Base-by-base conservation (phyloP, 495 filamentous ascomycete genomes). In the Aspergillus saccharolyticus region DNA sequence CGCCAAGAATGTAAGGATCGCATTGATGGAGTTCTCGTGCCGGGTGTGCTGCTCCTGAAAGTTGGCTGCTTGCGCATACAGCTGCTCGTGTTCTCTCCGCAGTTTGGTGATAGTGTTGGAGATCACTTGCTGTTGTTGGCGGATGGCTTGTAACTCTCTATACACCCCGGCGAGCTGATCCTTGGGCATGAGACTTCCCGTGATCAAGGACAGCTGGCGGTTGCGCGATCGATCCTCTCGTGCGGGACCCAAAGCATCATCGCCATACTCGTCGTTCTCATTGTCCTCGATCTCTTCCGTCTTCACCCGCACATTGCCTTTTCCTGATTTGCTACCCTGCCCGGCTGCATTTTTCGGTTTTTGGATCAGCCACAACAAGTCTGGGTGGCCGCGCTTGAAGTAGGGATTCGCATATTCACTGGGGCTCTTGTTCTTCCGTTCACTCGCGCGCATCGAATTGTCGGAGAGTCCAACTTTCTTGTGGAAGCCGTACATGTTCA, bases 401-500 rank as follows among this genome's bases (percentile, higher is more conserved):
- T 90, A 99, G 16, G 89, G 89, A 65, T 99, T 96, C 53, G 87
- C 89, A 67, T 97, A 99, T 79, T 97, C 93, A 78, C 93, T 97
- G 3, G 94, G 94, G 46, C 90, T 96, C 73, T 97, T 97, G 67
- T 91, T 92, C 67, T 96, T 95, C 54, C 90, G 85, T 71, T 97
- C 93, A 69, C 91, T 96, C 24, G 95, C 91, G 59, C 91, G 89
- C 87, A 97, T 94, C 0, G 92, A 97, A 68, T 96, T 96, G 70
- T 97, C 94, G 7, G 91, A 94, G 21, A 99, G 83, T 2, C 94
- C 94, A 10, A 99, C 95, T 52, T 93, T 90, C 77, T 99, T 99
- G 71, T 99, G 94, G 67, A 99, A 99, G 8, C 94, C 94, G 70
- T 99, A 98, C 94, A 98, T 97, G 66, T 98, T 98, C 59, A 98